A percentile compares a stretch with the other conserved stretches of the same genome.
Conservation (phyloP, 768 basidiomycete genomes). For the Suillus hirtellus region DNA sequence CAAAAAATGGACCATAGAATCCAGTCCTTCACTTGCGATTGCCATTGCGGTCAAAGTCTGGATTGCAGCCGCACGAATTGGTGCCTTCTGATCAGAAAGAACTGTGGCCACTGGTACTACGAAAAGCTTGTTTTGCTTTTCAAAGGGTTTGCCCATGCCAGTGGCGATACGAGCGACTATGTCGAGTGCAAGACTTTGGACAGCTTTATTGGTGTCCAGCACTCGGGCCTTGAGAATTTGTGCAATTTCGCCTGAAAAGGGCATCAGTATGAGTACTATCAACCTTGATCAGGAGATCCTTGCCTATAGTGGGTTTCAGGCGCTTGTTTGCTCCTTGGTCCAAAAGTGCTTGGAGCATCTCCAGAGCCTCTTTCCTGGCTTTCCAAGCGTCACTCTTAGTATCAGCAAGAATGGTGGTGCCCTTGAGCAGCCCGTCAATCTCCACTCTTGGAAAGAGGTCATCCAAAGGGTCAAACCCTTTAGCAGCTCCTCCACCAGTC, state of each 20-base stretch:
- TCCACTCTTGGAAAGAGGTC: constrained; percentile 96
- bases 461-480: constrained; percentile 73
- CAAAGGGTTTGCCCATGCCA: constrained; percentile 96
- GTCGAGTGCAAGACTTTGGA: constrained; percentile 87
- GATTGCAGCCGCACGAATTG: constrained; percentile 75
- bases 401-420: constrained; percentile 79
- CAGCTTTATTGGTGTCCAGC: constrained; percentile 90
- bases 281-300: constrained; percentile 12
- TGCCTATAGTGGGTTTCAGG: constrained; percentile 87
- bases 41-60: constrained; percentile 82
- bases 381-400: constrained; percentile 96
- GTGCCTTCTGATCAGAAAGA: constrained; percentile 90
- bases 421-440: constrained; percentile 80
- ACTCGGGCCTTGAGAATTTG: constrained; percentile 86
- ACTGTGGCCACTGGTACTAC: constrained; percentile 77
- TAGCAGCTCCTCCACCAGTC: constrained; percentile 42
- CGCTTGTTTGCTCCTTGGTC: constrained; percentile 93
- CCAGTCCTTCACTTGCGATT: constrained; percentile 80
- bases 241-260: constrained; percentile 77
- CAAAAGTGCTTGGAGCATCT: constrained; percentile 75
- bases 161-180: constrained; percentile 86
- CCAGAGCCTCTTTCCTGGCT: constrained; percentile 92
- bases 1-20: constrained; percentile 77
- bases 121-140: constrained; percentile 82
- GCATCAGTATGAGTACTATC: background rate